Base-by-base conservation (phyloP, 1,284 basidiomycete genomes). In the Agaricales sp. region DNA sequence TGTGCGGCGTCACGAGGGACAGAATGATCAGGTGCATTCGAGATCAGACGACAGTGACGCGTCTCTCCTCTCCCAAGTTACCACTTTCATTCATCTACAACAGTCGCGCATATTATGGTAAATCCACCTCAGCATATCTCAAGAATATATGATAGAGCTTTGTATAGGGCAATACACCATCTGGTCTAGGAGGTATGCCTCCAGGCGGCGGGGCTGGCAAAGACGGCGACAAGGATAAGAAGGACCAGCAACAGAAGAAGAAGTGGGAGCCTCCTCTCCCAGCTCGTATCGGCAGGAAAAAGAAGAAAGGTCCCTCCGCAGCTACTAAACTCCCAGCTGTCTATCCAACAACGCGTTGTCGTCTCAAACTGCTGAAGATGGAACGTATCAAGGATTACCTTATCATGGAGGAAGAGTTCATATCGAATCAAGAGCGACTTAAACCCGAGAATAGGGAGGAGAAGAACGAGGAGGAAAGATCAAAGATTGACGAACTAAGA, bases 231-330 rank as follows among this genome's bases (percentile, higher is more conserved):
- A 79, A 80, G 64, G 69, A 80, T 49, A 77, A 83, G 61, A 85
- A 89, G 61, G 71, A 76, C 52, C 66, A 69, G 46, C 66, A 70
- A 55, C 66, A 83, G 71, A 90, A 92, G 77, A 92, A 95, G 80
- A 97, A 98, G 72, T 99, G 95, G 94, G 96, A 99, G 67, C 94
- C 96, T 11, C 96, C 96, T 55, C 80, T 98, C 48, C 95, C 96
- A 11, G 98, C 96, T 30, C 87, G 93, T 51, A 91, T 98, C 26
- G 96, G 96, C 50, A 96, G 95, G 80, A 92, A 89, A 77, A 87
- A 87, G 73, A 85, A 79, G 71, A 80, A 83, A 54, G 96, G 96
- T 20, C 95, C 96, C 18, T 86, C 92, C 53, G 77, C 94, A 1
- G 81, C 93, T 1, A 87, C 87, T 45, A 96, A 96, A 63, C 82